A percentile compares a stretch with the other conserved stretches of the same genome.
Evolutionary conservation across 495 filamentous ascomycete species (phyloP).

Genomic region (Penicillium turbatum): DNA sequence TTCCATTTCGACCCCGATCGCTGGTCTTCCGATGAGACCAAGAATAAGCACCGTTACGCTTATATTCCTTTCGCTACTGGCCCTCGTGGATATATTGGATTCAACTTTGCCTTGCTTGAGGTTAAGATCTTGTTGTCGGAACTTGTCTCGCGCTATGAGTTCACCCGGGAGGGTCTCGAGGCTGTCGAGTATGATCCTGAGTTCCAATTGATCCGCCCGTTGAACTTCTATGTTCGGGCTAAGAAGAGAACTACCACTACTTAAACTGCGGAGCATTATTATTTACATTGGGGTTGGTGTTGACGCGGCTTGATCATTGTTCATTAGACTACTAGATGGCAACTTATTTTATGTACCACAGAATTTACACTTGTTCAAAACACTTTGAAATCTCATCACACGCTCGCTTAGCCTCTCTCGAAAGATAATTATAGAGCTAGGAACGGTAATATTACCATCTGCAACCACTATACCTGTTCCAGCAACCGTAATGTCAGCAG

Average conservation of each 20-base stretch:
- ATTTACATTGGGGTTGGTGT: neutral
- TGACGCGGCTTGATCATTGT: neutral
- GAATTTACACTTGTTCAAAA: neutral
- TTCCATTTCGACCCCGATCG: conserved; percentile 51
- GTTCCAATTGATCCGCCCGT: conserved; percentile 50
- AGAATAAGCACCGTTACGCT: conserved; percentile 35
- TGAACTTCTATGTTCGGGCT: conserved; percentile 50
- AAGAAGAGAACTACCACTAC: conserved; percentile 16
- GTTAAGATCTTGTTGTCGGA: conserved; percentile 49
- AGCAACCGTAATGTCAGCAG: neutral
- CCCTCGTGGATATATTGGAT: conserved; percentile 49
- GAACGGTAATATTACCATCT: neutral
- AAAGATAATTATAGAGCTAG: neutral
- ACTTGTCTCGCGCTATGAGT: conserved; percentile 52
- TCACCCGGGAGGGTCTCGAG: conserved; percentile 35
- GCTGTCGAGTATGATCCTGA: conserved; percentile 52
- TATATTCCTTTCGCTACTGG: conserved; percentile 54
- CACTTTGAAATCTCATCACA: neutral
- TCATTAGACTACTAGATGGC: neutral
- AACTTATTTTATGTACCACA: neutral
- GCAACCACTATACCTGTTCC: neutral
- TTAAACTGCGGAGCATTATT: neutral
- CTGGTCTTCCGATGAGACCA: conserved; percentile 46
- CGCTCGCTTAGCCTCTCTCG: neutral
- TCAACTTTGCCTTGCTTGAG: conserved; percentile 55